phyloP scores from a whole-genome alignment of 345 rosid species.

The Ceriops zippeliana region DNA sequence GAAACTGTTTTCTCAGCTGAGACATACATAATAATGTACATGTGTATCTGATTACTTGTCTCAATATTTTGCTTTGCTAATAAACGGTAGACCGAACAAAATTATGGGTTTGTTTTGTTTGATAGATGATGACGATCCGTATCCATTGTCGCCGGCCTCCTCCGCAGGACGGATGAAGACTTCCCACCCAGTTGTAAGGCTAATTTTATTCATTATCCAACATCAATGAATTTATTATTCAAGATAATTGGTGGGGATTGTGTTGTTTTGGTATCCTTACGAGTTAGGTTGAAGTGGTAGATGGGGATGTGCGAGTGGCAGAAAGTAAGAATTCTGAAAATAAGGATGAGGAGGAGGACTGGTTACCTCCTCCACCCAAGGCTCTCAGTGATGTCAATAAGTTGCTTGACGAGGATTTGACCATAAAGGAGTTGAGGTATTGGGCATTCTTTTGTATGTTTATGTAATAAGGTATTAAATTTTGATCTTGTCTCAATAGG shows the following conservation, averaged over 20 bases:
- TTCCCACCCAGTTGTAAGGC: conserved; percentile 21
- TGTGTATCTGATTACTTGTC: background rate
- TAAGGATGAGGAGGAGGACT: conserved; percentile 47
- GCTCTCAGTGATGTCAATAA: conserved; percentile 22
- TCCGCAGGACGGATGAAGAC: conserved; percentile 23
- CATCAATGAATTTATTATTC: background rate
- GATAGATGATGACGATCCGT: conserved; percentile 27
- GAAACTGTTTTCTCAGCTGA: no score
- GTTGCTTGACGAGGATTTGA: conserved; percentile 46
- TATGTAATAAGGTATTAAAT: no score
- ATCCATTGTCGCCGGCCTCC: conserved; percentile 5
- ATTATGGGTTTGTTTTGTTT: background rate
- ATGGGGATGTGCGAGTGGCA: conserved; percentile 35
- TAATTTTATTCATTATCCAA: background rate
- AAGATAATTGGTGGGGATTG: background rate
- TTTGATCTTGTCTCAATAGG: no score
- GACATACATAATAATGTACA: no score
- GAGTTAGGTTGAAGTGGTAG: conserved; percentile 28
- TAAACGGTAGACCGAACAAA: background rate
- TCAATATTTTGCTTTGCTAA: background rate
- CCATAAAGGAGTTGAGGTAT: conserved; percentile 67
- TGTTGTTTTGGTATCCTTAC: background rate
- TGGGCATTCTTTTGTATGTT: no score
- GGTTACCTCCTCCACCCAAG: conserved; percentile 69
- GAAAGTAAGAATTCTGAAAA: conserved; percentile 23